Base-by-base conservation (phyloP, 768 basidiomycete species). In the Suillus bovinus region DNA sequence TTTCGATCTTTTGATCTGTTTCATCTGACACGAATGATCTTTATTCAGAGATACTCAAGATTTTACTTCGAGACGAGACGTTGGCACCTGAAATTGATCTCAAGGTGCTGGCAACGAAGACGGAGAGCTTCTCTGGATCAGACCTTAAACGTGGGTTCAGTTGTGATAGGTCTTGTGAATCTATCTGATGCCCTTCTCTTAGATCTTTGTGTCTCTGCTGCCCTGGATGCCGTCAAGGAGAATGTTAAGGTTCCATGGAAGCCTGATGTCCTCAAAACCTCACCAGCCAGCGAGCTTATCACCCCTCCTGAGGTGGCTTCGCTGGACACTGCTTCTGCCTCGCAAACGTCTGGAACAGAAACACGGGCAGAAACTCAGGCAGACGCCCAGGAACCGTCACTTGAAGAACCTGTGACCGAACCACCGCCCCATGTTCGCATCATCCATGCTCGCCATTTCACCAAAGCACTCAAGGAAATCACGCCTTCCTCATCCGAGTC, bases 161-260 rank as follows among this genome's bases (percentile, higher is more conserved):
- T 16, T 50, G 39, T 42, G 27, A 20, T 4, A 27, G 10, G 4
- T 27, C 7, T 24, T 39, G 27, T 54, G 61, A 39, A 31, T 41
- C 49, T 6, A 24, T 20, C 7, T 10, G 42, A 7, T 5, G 33
- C 59, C 38, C 57, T 59, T 61, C 55, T 50, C 58, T 9, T 68
- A 97, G 95, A 98, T 76, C 77, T 97, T 24, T 96, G 94, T 72
- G 95, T 98, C 31, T 88, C 92, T 58, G 94, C 95, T 29, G 96
- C 95, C 17, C 79, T 97, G 61, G 92, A 94, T 68, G 88, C 94
- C 5, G 88, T 97, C 58, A 98, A 97, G 74, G 94, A 96, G 67
- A 79, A 81, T 5, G 84, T 95, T 34, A 77, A 83, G 1, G 82
- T 96, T 50, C 95, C 95, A 24, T 98, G 95, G 96, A 72, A 74